Evolutionary conservation across 1,284 basidiomycete genomes (phyloP).

Genomic region (Puccinia polysora): DNA sequence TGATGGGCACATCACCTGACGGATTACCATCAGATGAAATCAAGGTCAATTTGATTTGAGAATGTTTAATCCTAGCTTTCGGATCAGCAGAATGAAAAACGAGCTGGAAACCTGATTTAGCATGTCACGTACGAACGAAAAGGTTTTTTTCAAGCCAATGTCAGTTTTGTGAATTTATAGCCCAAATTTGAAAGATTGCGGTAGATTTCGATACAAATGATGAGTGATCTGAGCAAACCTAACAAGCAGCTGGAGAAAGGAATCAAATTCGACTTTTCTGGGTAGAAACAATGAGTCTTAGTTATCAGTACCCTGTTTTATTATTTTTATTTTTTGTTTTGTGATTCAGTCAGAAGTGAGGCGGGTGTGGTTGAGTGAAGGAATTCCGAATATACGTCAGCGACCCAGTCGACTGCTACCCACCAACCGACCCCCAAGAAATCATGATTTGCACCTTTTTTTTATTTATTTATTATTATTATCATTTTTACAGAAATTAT

Average conservation of each 20-base stretch:
- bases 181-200: too few species aligned
- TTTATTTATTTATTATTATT: not conserved
- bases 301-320: constrained; percentile 36
- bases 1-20: constrained; percentile 26
- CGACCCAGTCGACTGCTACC: too few species aligned
- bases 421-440: too few species aligned
- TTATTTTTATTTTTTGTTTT: not conserved
- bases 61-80: constrained; percentile 44
- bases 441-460: not conserved
- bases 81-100: constrained; percentile 42
- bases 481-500: not conserved
- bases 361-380: too few species aligned
- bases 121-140: not conserved
- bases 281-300: constrained; percentile 44
- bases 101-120: constrained; percentile 36
- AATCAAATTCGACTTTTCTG: constrained; percentile 35
- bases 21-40: constrained; percentile 8
- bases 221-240: constrained; percentile 16
- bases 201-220: too few species aligned
- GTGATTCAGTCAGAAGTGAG: too few species aligned
- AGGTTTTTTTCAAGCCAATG: too few species aligned
- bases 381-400: too few species aligned
- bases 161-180: constrained; percentile 15
- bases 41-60: constrained; percentile 39
- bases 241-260: constrained; percentile 42